A percentile compares a stretch with the other conserved stretches of the same genome.
Evolutionary conservation across 2,329 filamentous ascomycete genomes (phyloP).

Genomic region (Delphinella strobiligena): DNA sequence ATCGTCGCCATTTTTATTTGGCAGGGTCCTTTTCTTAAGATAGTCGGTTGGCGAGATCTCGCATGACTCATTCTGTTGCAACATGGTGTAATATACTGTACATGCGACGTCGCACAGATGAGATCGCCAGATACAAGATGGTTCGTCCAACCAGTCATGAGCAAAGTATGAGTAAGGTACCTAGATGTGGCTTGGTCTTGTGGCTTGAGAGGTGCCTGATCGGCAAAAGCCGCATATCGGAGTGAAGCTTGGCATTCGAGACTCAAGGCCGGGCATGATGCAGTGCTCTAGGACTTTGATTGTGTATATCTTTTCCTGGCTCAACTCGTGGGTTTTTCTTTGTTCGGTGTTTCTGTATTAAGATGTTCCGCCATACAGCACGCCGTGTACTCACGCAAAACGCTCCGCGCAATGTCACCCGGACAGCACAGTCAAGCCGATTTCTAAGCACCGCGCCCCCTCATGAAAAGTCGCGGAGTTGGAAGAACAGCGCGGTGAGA

Average conservation of each 20-base stretch:
- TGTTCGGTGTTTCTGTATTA: slow-evolving; percentile 4
- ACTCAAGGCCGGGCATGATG: not conserved
- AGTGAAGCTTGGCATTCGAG: not conserved
- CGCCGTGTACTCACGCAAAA: slow-evolving; percentile 27
- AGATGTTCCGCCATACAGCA: slow-evolving; percentile 42
- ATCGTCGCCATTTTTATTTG: slow-evolving; percentile 2
- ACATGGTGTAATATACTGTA: not conserved
- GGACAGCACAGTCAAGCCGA: slow-evolving; percentile 29
- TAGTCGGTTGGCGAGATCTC: slow-evolving; percentile 6
- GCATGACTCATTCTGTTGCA: not conserved
- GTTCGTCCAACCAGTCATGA: not conserved
- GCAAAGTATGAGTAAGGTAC: not conserved
- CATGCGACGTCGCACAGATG: too few species aligned
- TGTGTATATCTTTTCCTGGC: not conserved
- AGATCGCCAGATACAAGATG: too few species aligned
- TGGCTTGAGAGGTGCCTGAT: not conserved
- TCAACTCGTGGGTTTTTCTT: not conserved
- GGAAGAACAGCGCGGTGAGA: slow-evolving; percentile 64
- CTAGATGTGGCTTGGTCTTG: not conserved
- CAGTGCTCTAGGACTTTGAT: not conserved
- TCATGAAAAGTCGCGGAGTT: slow-evolving; percentile 59
- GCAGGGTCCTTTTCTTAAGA: slow-evolving; percentile 1
- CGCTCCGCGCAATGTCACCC: slow-evolving; percentile 24
- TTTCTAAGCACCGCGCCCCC: slow-evolving; percentile 48
- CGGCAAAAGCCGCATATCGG: not conserved